These are phyloP conservation scores for Penicillium crystallinum DNA, from an alignment of 495 filamentous ascomycete species.

Conservation along the genomic window DNA sequence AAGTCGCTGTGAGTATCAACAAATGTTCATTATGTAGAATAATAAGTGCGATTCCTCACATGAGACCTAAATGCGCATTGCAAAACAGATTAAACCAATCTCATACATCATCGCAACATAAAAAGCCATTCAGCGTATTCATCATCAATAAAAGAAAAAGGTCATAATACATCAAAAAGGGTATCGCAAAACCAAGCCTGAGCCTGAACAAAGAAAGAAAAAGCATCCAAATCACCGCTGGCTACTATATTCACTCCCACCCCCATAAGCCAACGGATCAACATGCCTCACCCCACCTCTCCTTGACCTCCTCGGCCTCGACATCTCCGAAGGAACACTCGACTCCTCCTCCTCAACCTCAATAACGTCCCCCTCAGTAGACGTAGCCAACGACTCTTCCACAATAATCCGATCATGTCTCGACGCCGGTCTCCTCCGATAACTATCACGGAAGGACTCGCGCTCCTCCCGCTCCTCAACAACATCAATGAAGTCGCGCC, in stretches of 20 bases:
- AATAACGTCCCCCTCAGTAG: slow-evolving; percentile 24
- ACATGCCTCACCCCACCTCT: slow-evolving; percentile 21
- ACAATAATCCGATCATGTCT: slow-evolving; percentile 20
- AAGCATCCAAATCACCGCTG: slow-evolving; percentile 1
- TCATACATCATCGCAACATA: not conserved
- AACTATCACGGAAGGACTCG: slow-evolving; percentile 19
- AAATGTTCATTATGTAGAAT: not conserved
- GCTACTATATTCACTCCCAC: slow-evolving; percentile 24
- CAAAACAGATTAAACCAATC: not conserved
- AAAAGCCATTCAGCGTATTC: no score
- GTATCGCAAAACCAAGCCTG: not conserved
- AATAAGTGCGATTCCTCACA: not conserved
- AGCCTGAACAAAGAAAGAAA: not conserved
- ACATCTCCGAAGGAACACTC: slow-evolving; percentile 11
- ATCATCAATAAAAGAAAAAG: not conserved
- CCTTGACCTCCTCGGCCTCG: slow-evolving; percentile 16
- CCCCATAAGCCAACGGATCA: slow-evolving; percentile 27
- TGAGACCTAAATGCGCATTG: not conserved
- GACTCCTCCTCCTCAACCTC: slow-evolving; percentile 25
- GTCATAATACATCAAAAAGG: not conserved
- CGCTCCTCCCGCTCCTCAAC: slow-evolving; percentile 23
- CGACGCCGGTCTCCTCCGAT: slow-evolving; percentile 17
- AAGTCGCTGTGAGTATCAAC: not conserved
- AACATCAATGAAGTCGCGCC: slow-evolving; percentile 17
- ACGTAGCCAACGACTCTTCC: slow-evolving; percentile 26